These are phyloP conservation scores for Inga oerstediana DNA, from an alignment of 306 rosid genomes.

Conservation along the genomic window DNA sequence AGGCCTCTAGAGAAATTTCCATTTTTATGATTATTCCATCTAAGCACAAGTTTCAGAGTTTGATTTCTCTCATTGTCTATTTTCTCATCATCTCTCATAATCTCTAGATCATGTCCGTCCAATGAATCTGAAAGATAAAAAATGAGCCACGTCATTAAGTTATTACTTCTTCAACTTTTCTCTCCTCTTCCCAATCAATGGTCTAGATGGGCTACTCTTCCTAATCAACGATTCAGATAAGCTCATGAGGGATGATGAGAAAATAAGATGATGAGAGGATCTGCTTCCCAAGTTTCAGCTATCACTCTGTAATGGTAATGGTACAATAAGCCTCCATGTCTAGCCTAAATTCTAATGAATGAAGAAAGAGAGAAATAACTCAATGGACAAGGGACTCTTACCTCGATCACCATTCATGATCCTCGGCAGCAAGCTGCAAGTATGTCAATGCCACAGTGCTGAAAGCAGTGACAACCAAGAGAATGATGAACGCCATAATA, in stretches of 20 bases:
- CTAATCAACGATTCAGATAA: too few species aligned
- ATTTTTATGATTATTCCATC: not conserved
- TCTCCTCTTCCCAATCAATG: too few species aligned
- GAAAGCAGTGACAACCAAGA: slow-evolving; percentile 59
- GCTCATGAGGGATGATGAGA: too few species aligned
- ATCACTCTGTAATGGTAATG: not conserved
- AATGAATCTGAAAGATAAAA: too few species aligned
- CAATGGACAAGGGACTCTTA: slow-evolving; percentile 22
- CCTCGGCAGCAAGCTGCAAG: slow-evolving; percentile 65
- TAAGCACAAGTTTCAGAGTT: not conserved
- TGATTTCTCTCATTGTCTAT: too few species aligned
- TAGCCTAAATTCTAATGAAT: not conserved
- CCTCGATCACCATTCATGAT: slow-evolving; percentile 74
- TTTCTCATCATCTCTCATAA: too few species aligned
- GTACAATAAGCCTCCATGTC: not conserved
- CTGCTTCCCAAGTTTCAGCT: not conserved
- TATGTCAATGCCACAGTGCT: slow-evolving; percentile 56
- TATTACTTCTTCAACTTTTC: too few species aligned
- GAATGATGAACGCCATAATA: slow-evolving; percentile 54
- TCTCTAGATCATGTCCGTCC: too few species aligned
- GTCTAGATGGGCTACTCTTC: too few species aligned
- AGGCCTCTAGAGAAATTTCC: not conserved
- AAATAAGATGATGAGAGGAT: too few species aligned
- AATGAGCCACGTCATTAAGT: too few species aligned
- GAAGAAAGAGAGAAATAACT: slow-evolving; percentile 1